Evolutionary conservation across 176 grass and related monocot genomes (phyloP).

Genomic region (Avena eriantha): DNA sequence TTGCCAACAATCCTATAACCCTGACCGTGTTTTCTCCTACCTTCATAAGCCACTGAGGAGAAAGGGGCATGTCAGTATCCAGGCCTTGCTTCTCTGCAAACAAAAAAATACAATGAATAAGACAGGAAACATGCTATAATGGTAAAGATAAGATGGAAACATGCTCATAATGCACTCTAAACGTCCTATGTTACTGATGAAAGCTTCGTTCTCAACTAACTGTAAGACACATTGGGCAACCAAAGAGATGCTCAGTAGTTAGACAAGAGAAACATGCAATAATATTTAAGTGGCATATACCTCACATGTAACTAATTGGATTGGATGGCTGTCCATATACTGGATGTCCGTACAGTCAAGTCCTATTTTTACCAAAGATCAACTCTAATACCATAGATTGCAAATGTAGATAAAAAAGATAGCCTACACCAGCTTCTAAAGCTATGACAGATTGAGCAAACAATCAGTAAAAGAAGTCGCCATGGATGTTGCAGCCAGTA

Average conservation of each 20-base stretch:
- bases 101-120: conserved; percentile 27
- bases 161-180: background rate
- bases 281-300: background rate
- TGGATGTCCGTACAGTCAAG: background rate
- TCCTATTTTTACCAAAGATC: conserved; percentile 6
- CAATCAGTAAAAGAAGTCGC: background rate
- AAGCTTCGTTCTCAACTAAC: background rate
- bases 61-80: conserved; percentile 88
- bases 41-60: conserved; percentile 99
- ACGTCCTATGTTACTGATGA: background rate
- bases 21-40: conserved; percentile 61
- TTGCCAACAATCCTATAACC: background rate
- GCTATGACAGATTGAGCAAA: conserved; percentile 3
- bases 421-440: background rate
- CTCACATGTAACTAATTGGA: background rate
- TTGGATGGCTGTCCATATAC: conserved; percentile 9
- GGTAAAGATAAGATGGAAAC: conserved; percentile 1
- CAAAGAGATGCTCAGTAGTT: conserved; percentile 11
- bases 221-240: background rate
- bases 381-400: background rate
- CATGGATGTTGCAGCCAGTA: background rate
- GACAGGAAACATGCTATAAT: conserved; percentile 5
- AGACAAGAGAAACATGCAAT: conserved; percentile 27
- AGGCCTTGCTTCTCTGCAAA: conserved; percentile 68
- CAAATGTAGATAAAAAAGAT: background rate